Evolutionary conservation across 2,329 filamentous ascomycete species (phyloP).

Genomic region (Fusarium nurragi): DNA sequence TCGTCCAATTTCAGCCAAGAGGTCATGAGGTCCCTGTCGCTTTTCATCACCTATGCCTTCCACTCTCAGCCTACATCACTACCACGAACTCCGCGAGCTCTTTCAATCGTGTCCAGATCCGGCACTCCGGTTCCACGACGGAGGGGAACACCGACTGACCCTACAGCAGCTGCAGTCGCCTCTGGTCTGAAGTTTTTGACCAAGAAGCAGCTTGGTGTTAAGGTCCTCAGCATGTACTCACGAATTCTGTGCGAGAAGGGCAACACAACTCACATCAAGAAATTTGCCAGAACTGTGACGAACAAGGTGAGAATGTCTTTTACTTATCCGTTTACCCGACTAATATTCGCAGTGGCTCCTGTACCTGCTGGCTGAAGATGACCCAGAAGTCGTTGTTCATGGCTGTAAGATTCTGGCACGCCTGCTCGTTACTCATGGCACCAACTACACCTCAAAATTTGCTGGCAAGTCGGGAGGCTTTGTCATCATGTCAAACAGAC

Average conservation of each 20-base stretch:
- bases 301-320: conserved; percentile 73
- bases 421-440: conserved; percentile 83
- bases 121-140: conserved; percentile 53
- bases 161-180: conserved; percentile 44
- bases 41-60: conserved; percentile 93
- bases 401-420: conserved; percentile 85
- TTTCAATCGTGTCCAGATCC: conserved; percentile 52
- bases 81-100: conserved; percentile 62
- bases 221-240: conserved; percentile 80
- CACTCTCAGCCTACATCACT: conserved; percentile 65
- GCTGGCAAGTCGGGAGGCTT: conserved; percentile 86
- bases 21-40: conserved; percentile 83
- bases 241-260: conserved; percentile 79
- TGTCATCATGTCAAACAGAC: conserved; percentile 79
- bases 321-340: background rate
- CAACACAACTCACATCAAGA: conserved; percentile 75
- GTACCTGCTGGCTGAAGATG: conserved; percentile 87
- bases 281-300: conserved; percentile 93
- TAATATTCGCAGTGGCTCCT: conserved; percentile 76
- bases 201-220: conserved; percentile 76
- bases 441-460: conserved; percentile 86
- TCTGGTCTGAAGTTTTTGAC: conserved; percentile 57
- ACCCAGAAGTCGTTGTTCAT: conserved; percentile 82
- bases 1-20: conserved; percentile 84
- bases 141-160: conserved; percentile 51